Percentiles rank a stretch among this genome's conserved stretches.
These are phyloP conservation scores for Furcasterigmium sp. DNA, from an alignment of 2,329 filamentous ascomycete genomes.

Conservation along the genomic window DNA sequence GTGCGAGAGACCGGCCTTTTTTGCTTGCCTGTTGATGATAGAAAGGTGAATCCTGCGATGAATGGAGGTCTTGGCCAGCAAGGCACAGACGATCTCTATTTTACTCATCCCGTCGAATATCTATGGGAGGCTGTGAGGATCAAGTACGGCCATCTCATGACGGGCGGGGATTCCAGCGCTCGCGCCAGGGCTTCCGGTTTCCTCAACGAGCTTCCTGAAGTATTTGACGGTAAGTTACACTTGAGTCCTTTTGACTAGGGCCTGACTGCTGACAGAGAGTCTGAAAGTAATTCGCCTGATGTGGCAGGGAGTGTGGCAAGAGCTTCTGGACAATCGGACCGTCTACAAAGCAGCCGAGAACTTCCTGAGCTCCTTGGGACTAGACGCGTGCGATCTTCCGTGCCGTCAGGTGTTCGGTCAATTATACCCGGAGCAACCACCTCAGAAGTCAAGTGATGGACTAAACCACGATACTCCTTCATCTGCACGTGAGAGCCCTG, in stretches of 20 bases:
- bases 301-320: neutral
- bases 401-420: no score
- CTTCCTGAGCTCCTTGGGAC: neutral
- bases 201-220: neutral
- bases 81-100: no score
- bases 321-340: neutral
- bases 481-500: no score
- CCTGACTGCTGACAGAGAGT: neutral
- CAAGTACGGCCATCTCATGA: no score
- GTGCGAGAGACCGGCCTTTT: neutral
- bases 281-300: neutral
- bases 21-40: no score
- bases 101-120: neutral
- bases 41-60: no score
- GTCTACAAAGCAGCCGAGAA: neutral
- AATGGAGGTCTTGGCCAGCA: no score
- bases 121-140: neutral
- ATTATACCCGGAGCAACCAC: no score
- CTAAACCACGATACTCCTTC: no score
- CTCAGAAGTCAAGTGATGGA: no score
- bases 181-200: neutral
- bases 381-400: neutral
- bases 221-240: neutral
- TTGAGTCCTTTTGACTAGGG: neutral
- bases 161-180: no score